phyloP scores from a whole-genome alignment of 2,329 filamentous ascomycete species.

The Aspergillus flavus region DNA sequence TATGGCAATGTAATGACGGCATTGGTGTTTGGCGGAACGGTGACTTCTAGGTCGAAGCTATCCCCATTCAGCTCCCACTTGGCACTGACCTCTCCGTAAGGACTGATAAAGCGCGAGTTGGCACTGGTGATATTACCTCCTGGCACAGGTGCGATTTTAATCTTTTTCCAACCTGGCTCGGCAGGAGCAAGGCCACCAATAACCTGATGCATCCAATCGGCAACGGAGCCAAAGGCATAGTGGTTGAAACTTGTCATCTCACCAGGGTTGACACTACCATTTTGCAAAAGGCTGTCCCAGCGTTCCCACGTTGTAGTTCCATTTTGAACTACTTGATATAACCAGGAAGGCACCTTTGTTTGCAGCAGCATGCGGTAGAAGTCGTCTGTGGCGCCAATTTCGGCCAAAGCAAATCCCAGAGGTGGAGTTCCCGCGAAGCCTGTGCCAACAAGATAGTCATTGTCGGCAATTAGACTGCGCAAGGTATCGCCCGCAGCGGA shows the following conservation, averaged over 20 bases:
- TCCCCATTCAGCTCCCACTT: neutral
- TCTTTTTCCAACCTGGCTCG: slow-evolving; percentile 35
- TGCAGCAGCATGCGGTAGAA: slow-evolving; percentile 19
- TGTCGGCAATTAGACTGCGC: slow-evolving; percentile 7
- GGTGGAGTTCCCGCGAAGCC: slow-evolving; percentile 34
- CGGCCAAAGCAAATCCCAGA: slow-evolving; percentile 26
- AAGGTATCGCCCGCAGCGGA: neutral
- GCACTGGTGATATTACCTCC: slow-evolving; percentile 23
- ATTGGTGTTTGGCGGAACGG: neutral
- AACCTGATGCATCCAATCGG: slow-evolving; percentile 39
- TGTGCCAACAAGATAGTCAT: slow-evolving; percentile 32
- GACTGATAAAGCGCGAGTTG: neutral
- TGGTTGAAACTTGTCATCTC: slow-evolving; percentile 47
- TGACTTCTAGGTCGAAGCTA: neutral
- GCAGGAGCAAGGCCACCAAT: slow-evolving; percentile 34
- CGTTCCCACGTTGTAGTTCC: slow-evolving; percentile 47
- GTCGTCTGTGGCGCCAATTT: slow-evolving; percentile 12
- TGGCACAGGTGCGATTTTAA: slow-evolving; percentile 31
- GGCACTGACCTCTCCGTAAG: neutral
- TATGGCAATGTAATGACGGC: neutral
- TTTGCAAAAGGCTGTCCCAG: slow-evolving; percentile 42
- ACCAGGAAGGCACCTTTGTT: slow-evolving; percentile 27
- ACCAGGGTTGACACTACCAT: slow-evolving; percentile 41
- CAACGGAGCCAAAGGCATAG: slow-evolving; percentile 43
- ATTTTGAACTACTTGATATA: slow-evolving; percentile 43